Evolutionary conservation across 1,284 basidiomycete species (phyloP), one percentile per base, ranked within the genome.

Genomic region (Naganishia liquefaciens): DNA sequence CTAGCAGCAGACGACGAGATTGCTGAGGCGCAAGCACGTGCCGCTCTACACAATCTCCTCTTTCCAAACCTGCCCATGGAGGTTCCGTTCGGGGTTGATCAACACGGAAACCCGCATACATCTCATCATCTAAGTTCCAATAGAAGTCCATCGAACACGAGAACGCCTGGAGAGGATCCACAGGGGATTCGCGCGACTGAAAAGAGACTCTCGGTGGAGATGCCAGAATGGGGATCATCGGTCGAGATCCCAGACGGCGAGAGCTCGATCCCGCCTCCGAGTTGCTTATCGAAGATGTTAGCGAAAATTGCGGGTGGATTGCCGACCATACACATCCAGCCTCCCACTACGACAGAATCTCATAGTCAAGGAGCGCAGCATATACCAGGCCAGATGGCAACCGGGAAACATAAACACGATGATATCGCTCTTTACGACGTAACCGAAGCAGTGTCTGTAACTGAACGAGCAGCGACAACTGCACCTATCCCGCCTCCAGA

Each of bases 261-360:
- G 6, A 68, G 70, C 10, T 62, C 61, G 6, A 62, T 70, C n/a
- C 63, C 69, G 4, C 70, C 68, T 5, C 70, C 71, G 13, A 43
- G 44, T 7, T n/a, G 33, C 25, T 33, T 33, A 28, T 54, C 63
- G 39, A 25, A 27, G 15, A 40, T 40, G 6, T 49, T 21, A 30
- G 30, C 50, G 4, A 54, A 52, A 27, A 42, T 9, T 37, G 33
- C n/a, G 17, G 51, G 33, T n/a, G 47, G 53, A 3, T 43, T 25
- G 27, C 76, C 76, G 2, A 72, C 66, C 5, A 78, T 78, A 64
- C 66, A 73, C 39, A 69, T 78, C 42, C 74, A 73, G 50, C 69
- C 75, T 2, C 75, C 76, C 1, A 78, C 75, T 2, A 75, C 66
- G 13, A 39, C 53, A n/a, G n/a, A 73, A n/a, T 71, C 30, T 5